phyloP scores from a whole-genome alignment of 31 red algal genomes.

The Bonnemaisonia californica region DNA sequence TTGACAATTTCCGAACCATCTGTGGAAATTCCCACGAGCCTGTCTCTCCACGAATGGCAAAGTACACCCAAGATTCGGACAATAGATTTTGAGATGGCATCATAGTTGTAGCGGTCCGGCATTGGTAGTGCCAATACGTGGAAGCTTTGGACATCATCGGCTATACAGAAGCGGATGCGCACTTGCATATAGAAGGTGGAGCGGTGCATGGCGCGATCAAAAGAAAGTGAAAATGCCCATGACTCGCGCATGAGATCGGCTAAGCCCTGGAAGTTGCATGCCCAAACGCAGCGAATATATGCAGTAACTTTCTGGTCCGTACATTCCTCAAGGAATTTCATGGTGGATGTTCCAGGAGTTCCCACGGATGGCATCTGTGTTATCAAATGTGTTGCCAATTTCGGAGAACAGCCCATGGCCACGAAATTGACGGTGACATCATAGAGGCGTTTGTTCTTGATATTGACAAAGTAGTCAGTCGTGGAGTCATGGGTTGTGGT shows the following conservation, averaged over 20 bases:
- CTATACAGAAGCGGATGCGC: slow-evolving; percentile 26
- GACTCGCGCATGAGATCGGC: slow-evolving; percentile 3
- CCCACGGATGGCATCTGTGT: neutral
- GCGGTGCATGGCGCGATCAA: neutral
- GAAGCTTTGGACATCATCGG: slow-evolving; percentile 27
- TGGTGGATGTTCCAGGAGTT: neutral
- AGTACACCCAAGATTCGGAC: slow-evolving; percentile 6
- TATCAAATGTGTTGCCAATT: slow-evolving; percentile 12
- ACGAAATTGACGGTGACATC: slow-evolving; percentile 23
- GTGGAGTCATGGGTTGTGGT: slow-evolving; percentile 1
- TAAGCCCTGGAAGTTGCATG: slow-evolving; percentile 15
- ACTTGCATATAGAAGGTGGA: slow-evolving; percentile 14
- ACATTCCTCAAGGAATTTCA: neutral
- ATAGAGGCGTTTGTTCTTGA: slow-evolving; percentile 25
- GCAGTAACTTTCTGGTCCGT: slow-evolving; percentile 23
- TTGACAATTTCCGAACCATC: slow-evolving; percentile 18
- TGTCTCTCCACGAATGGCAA: slow-evolving; percentile 16
- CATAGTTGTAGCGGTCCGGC: slow-evolving; percentile 18
- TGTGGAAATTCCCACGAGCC: slow-evolving; percentile 18
- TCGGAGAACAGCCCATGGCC: slow-evolving; percentile 2
- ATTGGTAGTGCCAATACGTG: slow-evolving; percentile 10
- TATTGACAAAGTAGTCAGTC: slow-evolving; percentile 31
- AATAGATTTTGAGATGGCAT: slow-evolving; percentile 11
- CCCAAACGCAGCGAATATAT: slow-evolving; percentile 29
- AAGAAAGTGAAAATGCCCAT: slow-evolving; percentile 35